Evolutionary conservation across 1,139 yeast species (phyloP), one percentile per base, ranked within the genome.

Genomic region (Debaryomycetaceae sp.): DNA sequence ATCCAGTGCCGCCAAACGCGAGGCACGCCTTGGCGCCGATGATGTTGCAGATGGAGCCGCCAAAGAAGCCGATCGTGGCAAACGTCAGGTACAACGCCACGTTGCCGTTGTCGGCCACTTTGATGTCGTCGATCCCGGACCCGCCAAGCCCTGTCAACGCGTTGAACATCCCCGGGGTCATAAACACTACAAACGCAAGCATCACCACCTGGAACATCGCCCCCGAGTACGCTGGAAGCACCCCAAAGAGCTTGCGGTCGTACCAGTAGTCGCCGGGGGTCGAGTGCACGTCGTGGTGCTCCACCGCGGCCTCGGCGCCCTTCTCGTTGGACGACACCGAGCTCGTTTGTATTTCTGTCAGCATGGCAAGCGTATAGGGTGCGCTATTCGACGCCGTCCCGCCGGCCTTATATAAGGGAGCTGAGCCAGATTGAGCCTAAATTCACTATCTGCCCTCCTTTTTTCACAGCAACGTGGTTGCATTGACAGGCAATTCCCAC

Each of bases 91-190:
- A 70, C 34, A 76, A 58, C 3, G 82, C 80, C 27, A 71, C 73
- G 40, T 58, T 61, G 15, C 80, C 68, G 44, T 75, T 68, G 44
- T 71, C 73, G 25, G 78, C 65, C 20, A 70, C 63, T 9, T 48
- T 44, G 26, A 56, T 57, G 37, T 61, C 56, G 28, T 57, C 53
- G 40, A 64, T 57, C 21, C 75, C 70, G 28, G 65, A 70, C 35
- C 64, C 68, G 36, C 80, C 81, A 32, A 75, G 58, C 44, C 79
- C 79, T 23, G 70, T 46, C 34, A 75, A 58, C 30, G 81, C 78
- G 41, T 73, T 73, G 51, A 56, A 75, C 74, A 74, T 71, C 36
- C 81, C 81, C 0, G 78, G 76, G 14, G 75, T 65, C 61, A 72
- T 56, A 46, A 74, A 73, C 23, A 71, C 53, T 13, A 70, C 74